phyloP scores from a whole-genome alignment of 2,329 filamentous ascomycete species.

The Trichoderma lentiforme region DNA sequence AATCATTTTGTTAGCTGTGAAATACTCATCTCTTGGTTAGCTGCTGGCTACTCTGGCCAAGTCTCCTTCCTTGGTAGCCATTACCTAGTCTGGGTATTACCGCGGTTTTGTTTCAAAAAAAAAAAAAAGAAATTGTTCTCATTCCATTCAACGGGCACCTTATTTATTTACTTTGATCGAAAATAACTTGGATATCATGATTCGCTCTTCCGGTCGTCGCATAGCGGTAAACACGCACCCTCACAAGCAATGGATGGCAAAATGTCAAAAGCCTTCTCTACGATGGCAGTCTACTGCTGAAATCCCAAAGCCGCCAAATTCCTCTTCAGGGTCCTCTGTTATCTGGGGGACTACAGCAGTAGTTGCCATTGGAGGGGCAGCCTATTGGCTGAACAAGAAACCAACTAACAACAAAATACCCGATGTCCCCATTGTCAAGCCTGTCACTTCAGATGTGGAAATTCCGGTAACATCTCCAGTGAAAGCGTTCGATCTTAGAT shows the following conservation, averaged over 20 bases:
- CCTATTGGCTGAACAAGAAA: neutral
- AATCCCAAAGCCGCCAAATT: neutral
- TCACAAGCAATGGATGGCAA: neutral
- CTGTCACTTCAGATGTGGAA: conserved; percentile 21
- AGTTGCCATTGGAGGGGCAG: neutral
- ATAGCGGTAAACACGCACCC: neutral
- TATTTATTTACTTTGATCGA: neutral
- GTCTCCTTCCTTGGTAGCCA: neutral
- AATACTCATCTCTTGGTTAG: neutral
- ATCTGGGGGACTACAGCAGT: neutral
- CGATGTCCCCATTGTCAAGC: conserved; percentile 7
- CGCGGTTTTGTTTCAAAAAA: neutral
- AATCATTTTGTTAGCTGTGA: neutral
- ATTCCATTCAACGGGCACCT: neutral
- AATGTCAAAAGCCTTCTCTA: neutral
- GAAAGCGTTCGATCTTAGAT: conserved; percentile 25
- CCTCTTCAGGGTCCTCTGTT: neutral
- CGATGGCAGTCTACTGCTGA: neutral
- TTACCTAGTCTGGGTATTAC: neutral
- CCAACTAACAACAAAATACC: neutral
- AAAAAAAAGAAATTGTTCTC: neutral
- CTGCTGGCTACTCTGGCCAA: neutral
- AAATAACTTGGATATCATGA: neutral
- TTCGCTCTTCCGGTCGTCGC: neutral
- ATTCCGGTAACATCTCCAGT: conserved; percentile 30